phyloP scores from a whole-genome alignment of 1,139 yeast species.

The Kodamaea fungicola region DNA sequence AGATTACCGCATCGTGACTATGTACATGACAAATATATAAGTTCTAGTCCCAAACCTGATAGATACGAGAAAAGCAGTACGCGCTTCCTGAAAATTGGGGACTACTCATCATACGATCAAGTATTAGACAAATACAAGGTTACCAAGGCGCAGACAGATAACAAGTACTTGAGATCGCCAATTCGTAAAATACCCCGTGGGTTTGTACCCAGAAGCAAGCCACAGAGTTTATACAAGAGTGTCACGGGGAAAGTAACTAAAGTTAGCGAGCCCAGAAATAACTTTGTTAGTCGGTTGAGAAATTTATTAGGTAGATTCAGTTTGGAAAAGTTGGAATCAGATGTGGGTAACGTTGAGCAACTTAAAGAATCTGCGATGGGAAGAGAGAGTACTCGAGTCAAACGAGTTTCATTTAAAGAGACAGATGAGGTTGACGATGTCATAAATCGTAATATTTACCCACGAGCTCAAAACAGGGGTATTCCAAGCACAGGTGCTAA shows the following conservation, averaged over 20 bases:
- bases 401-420: slow-evolving; percentile 5
- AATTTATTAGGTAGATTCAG: slow-evolving; percentile 10
- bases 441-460: neutral
- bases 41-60: no score
- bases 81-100: no score
- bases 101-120: neutral
- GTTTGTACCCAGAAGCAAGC: slow-evolving; percentile 1
- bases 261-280: neutral
- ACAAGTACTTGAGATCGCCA: slow-evolving; percentile 9
- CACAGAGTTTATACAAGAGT: slow-evolving; percentile 4
- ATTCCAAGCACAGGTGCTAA: no score
- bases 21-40: no score
- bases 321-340: slow-evolving; percentile 9
- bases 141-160: slow-evolving; percentile 1
- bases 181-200: slow-evolving; percentile 7
- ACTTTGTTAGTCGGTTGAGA: slow-evolving; percentile 8
- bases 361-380: slow-evolving; percentile 4
- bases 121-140: neutral
- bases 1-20: no score
- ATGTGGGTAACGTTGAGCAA: slow-evolving; percentile 9
- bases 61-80: no score
- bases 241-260: slow-evolving; percentile 2
- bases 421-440: slow-evolving; percentile 10
- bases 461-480: no score
- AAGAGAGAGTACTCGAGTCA: neutral